A percentile compares a stretch with the other conserved stretches of the same genome.
phyloP scores from a whole-genome alignment of 257 asterid species.

The Thymus mandschuricus region DNA sequence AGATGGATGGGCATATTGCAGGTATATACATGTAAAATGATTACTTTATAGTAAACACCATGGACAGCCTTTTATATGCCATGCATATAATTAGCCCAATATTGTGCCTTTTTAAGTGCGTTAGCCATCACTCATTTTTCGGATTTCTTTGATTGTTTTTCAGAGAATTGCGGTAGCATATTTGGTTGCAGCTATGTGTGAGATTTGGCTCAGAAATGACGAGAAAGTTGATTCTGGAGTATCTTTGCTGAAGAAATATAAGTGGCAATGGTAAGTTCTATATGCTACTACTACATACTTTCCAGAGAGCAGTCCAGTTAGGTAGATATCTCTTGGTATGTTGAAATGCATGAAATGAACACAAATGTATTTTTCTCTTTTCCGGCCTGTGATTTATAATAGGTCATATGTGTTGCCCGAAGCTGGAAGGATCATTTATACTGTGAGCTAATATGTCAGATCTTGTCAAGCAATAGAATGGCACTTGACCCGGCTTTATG shows the following conservation, averaged over 20 bases:
- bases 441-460: too few relatives aligned
- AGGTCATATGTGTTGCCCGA: not conserved
- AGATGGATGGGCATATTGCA: constrained; percentile 79
- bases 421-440: not conserved
- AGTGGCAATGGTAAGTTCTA: constrained; percentile 59
- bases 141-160: not conserved
- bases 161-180: constrained; percentile 73
- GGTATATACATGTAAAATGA: constrained; percentile 36
- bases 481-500: too few relatives aligned
- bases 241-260: constrained; percentile 62
- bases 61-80: not conserved
- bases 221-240: constrained; percentile 55
- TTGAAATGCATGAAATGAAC: constrained; percentile 9
- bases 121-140: not conserved
- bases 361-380: not conserved
- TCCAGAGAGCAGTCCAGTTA: not conserved
- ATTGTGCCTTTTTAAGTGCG: constrained; percentile 11
- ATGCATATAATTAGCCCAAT: not conserved
- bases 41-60: not conserved
- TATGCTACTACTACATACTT: constrained; percentile 11
- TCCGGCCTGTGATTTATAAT: not conserved
- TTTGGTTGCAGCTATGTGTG: constrained; percentile 60
- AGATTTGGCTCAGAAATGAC: constrained; percentile 71
- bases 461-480: too few relatives aligned
- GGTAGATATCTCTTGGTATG: not conserved